A percentile compares a stretch with the other conserved stretches of the same genome.
Conservation (phyloP, 768 basidiomycete species). For the Scleroderma bovista region DNA sequence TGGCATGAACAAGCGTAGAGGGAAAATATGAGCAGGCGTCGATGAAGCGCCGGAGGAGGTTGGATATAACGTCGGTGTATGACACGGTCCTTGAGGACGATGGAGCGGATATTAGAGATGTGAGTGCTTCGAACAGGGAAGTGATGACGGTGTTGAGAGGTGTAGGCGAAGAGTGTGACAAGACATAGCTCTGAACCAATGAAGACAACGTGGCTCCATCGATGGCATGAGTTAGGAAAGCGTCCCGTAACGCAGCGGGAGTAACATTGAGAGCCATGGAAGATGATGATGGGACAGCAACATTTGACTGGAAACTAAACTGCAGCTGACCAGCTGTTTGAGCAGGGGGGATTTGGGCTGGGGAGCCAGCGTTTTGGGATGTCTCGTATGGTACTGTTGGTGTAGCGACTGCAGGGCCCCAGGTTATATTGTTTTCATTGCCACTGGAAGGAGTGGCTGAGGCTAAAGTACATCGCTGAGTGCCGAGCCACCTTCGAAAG, state of each 20-base stretch:
- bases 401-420: conserved; percentile 34
- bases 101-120: conserved; percentile 17
- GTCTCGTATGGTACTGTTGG: conserved; percentile 34
- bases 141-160: conserved; percentile 47
- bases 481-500: conserved; percentile 19
- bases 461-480: conserved; percentile 1
- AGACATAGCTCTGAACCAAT: conserved; percentile 47
- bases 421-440: conserved; percentile 26
- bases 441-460: conserved; percentile 14
- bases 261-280: conserved; percentile 26
- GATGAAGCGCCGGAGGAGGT: conserved; percentile 45
- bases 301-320: conserved; percentile 39
- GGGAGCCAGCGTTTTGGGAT: conserved; percentile 20
- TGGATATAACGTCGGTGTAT: conserved; percentile 31
- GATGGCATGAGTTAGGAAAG: conserved; percentile 31
- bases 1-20: conserved; percentile 45
- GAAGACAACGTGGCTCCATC: conserved; percentile 46
- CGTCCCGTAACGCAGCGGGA: conserved; percentile 25
- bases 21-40: conserved; percentile 50
- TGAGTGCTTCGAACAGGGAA: conserved; percentile 49
- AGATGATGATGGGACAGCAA: conserved; percentile 36
- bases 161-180: conserved; percentile 43
- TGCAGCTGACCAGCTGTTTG: conserved; percentile 34
- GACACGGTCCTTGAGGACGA: conserved; percentile 31
- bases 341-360: conserved; percentile 32